phyloP scores from a whole-genome alignment of 2,329 filamentous ascomycete genomes.

The Neonectria sp. region DNA sequence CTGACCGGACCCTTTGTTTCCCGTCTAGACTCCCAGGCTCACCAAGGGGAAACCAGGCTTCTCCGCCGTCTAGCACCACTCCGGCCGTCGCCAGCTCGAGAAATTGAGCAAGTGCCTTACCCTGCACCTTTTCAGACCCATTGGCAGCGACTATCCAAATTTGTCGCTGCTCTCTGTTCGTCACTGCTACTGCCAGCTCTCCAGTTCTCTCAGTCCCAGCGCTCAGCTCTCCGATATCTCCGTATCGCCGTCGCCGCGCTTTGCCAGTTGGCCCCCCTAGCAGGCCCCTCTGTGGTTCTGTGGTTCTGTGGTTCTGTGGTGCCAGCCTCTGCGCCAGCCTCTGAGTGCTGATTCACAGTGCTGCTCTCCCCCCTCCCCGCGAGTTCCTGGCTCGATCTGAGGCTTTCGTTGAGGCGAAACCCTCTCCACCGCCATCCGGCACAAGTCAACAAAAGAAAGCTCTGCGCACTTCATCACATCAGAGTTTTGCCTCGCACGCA shows the following conservation, averaged over 20 bases:
- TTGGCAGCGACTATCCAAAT: constrained; percentile 9
- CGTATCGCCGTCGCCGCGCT: constrained; percentile 31
- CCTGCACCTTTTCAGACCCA: constrained; percentile 5
- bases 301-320: constrained; percentile 4
- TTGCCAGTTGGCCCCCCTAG: constrained; percentile 20
- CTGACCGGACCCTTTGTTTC: constrained; percentile 15
- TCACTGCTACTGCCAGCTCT: constrained; percentile 10
- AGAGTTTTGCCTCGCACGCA: constrained; percentile 45
- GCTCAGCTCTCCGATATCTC: constrained; percentile 33
- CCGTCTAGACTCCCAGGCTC: constrained; percentile 15
- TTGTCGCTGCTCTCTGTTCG: constrained; percentile 5
- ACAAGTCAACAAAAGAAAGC: constrained; percentile 23
- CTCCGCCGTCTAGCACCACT: constrained; percentile 11
- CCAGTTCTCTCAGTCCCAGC: constrained; percentile 13
- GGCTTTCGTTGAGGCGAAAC: constrained; percentile 21
- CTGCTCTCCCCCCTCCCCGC: constrained; percentile 3
- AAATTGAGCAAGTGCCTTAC: constrained; percentile 17
- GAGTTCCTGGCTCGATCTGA: constrained; percentile 16
- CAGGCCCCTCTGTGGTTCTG: not conserved
- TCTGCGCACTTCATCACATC: constrained; percentile 37
- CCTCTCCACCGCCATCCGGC: constrained; percentile 24
- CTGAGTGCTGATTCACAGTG: not conserved
- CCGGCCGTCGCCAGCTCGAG: constrained; percentile 20
- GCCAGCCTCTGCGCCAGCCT: constrained; percentile 6
- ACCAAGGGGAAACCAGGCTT: constrained; percentile 2